Evolutionary conservation across 306 rosid species (phyloP), one percentile per base, ranked within the genome.

Genomic region (Fragaria ananassa): DNA sequence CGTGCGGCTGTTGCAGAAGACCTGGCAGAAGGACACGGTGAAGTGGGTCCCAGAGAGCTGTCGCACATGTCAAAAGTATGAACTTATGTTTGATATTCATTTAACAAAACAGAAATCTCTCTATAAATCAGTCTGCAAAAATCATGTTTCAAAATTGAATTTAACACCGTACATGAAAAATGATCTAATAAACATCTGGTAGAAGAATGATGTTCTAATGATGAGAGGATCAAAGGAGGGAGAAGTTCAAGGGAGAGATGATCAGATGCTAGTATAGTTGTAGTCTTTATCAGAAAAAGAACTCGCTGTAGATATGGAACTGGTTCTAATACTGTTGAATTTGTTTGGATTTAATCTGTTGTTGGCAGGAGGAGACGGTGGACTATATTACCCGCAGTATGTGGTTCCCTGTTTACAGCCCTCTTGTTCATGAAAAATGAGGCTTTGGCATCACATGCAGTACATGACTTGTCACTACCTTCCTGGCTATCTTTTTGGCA

Each of bases 371-470:
- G 70, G 94, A 90, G 75, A 86, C 85, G 2, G 85, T 85, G 80
- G 79, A 85, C 50, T 87, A 88, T 42, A 82, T 93, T 21, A 83
- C 84, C 68, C 54, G 57, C 70, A 87, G 57, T 34, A 90, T 93
- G 97, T 93, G 98, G 98, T 89, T 73, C 86, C 97, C 96, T 27
- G 74, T 88, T 83, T 93, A 93, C 86, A 79, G 82, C 71, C 96
- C 98, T 47, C 96, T 88, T 77, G 96, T 93, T 83, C 97, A 90
- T 47, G 94, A 91, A 78, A 89, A 85, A 71, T 93, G 78, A 77
- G 80, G 65, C 23, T 51, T 51, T 19, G 54, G 1, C 18, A 62
- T 31, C 27, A 62, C 15, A 15, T 25, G 63, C 29, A 39, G 18
- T 46, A n/a, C 11, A 19, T 54, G 27, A 42, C 44, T 11, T 1